These are phyloP conservation scores for Sphaerulina populicola DNA, from an alignment of 2,329 filamentous ascomycete genomes.

Conservation along the genomic window DNA sequence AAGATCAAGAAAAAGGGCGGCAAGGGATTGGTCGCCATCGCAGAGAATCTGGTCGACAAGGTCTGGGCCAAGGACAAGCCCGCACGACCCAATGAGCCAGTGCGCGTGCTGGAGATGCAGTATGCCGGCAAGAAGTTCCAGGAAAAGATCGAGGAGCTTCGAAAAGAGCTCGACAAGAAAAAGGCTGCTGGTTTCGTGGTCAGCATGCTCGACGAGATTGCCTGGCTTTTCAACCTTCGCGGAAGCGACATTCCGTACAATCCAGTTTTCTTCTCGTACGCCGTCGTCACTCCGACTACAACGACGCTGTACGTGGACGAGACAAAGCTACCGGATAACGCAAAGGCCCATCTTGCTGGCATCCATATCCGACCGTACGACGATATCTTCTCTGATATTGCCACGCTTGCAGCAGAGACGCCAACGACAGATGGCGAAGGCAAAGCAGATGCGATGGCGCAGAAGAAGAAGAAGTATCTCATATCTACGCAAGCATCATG, in stretches of 20 bases:
- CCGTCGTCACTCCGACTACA: slow-evolving; percentile 66
- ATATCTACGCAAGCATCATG: slow-evolving; percentile 87
- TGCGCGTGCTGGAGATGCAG: slow-evolving; percentile 61
- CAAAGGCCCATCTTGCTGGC: slow-evolving; percentile 60
- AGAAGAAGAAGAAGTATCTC: slow-evolving; percentile 64
- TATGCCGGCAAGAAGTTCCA: slow-evolving; percentile 76
- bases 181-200: slow-evolving; percentile 80
- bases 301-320: slow-evolving; percentile 79
- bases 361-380: slow-evolving; percentile 75
- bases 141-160: slow-evolving; percentile 73
- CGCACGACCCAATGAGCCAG: slow-evolving; percentile 62
- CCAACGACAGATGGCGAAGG: slow-evolving; percentile 16
- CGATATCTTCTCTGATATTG: slow-evolving; percentile 69
- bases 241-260: slow-evolving; percentile 96
- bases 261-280: slow-evolving; percentile 96
- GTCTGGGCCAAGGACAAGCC: slow-evolving; percentile 78
- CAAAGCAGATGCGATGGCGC: slow-evolving; percentile 33
- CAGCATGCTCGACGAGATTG: slow-evolving; percentile 91
- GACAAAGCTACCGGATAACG: slow-evolving; percentile 63
- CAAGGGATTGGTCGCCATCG: slow-evolving; percentile 62
- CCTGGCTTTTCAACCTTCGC: slow-evolving; percentile 96
- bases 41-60: slow-evolving; percentile 77
- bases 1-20: slow-evolving; percentile 83
- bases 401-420: slow-evolving; percentile 48
- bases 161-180: slow-evolving; percentile 87